A percentile compares a stretch with the other conserved stretches of the same genome.
Evolutionary conservation across 106 monocot species (phyloP).

Genomic region (Allium sativum): DNA sequence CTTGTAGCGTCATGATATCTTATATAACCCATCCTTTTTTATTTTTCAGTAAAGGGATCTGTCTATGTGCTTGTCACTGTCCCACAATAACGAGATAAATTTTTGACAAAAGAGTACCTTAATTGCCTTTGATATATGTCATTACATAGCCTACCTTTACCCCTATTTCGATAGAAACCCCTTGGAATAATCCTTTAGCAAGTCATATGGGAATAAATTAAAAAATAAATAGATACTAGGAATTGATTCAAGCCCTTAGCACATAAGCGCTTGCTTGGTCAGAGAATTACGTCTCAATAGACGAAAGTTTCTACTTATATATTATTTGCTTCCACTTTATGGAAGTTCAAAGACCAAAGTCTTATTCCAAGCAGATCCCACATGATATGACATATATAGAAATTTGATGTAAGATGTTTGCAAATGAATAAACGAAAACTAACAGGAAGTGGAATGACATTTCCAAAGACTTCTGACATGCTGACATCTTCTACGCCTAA

Average conservation of each 20-base stretch:
- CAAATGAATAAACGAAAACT: slow-evolving; percentile 7
- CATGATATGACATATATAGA: too few species aligned
- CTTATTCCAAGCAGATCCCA: too few species aligned
- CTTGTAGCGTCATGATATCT: slow-evolving; percentile 26
- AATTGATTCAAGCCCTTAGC: too few species aligned
- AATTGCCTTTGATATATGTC: slow-evolving; percentile 15
- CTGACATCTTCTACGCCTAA: slow-evolving; percentile 37
- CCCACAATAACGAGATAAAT: slow-evolving; percentile 17
- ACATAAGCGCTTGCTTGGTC: too few species aligned
- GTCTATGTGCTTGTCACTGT: slow-evolving; percentile 24
- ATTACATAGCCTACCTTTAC: slow-evolving; percentile 36
- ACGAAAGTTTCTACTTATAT: too few species aligned
- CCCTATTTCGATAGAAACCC: slow-evolving; percentile 39
- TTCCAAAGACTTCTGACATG: slow-evolving; percentile 41
- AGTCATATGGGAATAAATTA: slow-evolving; percentile 21
- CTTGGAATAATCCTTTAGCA: slow-evolving; percentile 46
- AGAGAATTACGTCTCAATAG: too few species aligned
- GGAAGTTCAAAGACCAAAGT: too few species aligned
- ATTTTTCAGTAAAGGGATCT: slow-evolving; percentile 8
- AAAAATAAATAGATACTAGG: background rate
- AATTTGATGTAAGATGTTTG: background rate
- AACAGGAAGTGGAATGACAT: slow-evolving; percentile 27
- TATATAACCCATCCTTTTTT: slow-evolving; percentile 23
- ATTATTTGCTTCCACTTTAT: too few species aligned
- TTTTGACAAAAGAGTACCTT: slow-evolving; percentile 17